Evolutionary conservation across 106 monocot genomes (phyloP).

Genomic region (Dendrobium officinale): DNA sequence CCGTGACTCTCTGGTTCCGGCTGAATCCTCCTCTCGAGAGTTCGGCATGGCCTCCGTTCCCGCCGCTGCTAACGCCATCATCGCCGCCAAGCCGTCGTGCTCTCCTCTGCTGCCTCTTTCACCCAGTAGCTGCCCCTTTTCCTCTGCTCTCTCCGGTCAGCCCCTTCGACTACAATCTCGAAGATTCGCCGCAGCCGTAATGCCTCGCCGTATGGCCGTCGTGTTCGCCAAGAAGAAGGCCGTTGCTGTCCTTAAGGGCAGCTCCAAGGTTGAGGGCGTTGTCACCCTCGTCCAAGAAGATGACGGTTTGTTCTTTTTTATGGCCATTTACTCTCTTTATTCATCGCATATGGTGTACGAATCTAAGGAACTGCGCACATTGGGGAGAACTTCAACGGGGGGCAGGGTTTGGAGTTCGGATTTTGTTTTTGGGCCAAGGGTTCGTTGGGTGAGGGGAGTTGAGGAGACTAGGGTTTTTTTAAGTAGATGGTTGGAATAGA

Average conservation of each 20-base stretch:
- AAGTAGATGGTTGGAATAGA: neutral
- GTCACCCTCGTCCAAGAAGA: conserved; percentile 63
- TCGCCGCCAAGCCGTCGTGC: neutral
- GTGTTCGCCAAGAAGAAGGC: conserved; percentile 53
- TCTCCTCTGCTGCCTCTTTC: conserved; percentile 6
- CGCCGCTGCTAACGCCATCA: conserved; percentile 10
- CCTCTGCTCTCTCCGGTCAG: conserved; percentile 4
- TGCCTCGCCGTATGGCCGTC: conserved; percentile 14
- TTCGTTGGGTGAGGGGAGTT: neutral
- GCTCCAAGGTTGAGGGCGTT: conserved; percentile 56
- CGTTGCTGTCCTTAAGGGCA: conserved; percentile 69
- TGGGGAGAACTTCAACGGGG: neutral
- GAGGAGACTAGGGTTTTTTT: neutral
- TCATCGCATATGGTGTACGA: neutral
- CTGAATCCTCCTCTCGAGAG: neutral
- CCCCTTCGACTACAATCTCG: neutral
- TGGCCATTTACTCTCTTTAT: neutral
- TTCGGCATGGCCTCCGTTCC: conserved; percentile 8
- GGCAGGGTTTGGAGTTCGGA: neutral
- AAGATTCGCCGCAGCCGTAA: neutral
- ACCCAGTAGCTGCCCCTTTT: neutral
- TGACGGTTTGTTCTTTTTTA: conserved; percentile 25
- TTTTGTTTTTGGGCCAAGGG: neutral
- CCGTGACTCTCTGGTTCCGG: neutral
- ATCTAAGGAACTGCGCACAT: neutral